Evolutionary conservation across 2,329 filamentous ascomycete genomes (phyloP).

Genomic region (Cladosporium phlei): DNA sequence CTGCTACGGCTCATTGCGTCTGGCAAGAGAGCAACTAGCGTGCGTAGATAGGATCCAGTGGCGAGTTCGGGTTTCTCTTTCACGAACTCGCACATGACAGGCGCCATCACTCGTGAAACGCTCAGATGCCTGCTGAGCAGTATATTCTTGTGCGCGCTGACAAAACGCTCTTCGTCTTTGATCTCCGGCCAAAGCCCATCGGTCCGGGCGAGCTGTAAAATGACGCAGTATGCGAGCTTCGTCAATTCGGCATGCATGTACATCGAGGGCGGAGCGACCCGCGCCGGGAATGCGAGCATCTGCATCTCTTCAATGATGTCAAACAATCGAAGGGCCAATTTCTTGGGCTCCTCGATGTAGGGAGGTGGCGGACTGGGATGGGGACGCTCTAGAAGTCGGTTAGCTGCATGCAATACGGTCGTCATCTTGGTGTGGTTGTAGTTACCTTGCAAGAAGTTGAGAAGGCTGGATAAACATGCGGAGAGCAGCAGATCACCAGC

Average conservation of each 20-base stretch:
- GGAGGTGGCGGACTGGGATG: conserved; percentile 10
- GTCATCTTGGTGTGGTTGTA: not conserved
- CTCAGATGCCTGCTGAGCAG: conserved; percentile 20
- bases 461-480: conserved; percentile 19
- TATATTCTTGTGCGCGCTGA: conserved; percentile 34
- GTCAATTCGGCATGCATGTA: not conserved
- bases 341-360: conserved; percentile 22
- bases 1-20: conserved; percentile 15
- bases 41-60: conserved; percentile 21
- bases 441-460: conserved; percentile 25
- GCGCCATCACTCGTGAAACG: conserved; percentile 16
- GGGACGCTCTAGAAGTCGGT: conserved; percentile 17
- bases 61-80: conserved; percentile 18
- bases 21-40: conserved; percentile 19
- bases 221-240: conserved; percentile 9
- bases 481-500: conserved; percentile 13
- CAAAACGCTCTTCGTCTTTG: conserved; percentile 36
- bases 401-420: conserved; percentile 7
- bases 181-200: conserved; percentile 17
- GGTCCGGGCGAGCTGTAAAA: conserved; percentile 9
- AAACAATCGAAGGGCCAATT: conserved; percentile 20
- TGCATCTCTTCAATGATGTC: conserved; percentile 13
- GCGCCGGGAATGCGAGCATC: too few relatives aligned
- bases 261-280: not conserved
- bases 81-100: conserved; percentile 22